Evolutionary conservation across 768 basidiomycete genomes (phyloP).

Genomic region (Asterophora lycoperdoides): DNA sequence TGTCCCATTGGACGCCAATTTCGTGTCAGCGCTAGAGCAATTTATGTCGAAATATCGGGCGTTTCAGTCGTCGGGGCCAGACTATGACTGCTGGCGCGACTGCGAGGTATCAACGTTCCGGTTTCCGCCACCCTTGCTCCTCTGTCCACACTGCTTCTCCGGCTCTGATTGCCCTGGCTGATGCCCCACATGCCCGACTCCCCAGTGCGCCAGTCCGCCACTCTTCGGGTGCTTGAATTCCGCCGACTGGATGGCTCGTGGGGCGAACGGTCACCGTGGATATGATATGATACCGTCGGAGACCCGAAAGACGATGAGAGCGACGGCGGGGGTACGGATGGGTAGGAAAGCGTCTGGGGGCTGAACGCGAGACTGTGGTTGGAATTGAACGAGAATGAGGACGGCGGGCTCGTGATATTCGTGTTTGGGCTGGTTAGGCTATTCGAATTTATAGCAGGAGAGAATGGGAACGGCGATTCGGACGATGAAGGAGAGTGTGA

Average conservation of each 20-base stretch:
- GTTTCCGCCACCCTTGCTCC: constrained; percentile 70
- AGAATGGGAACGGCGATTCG: constrained; percentile 66
- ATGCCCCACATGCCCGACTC: constrained; percentile 31
- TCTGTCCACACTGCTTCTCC: constrained; percentile 56
- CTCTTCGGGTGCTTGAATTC: constrained; percentile 41
- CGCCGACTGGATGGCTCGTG: constrained; percentile 52
- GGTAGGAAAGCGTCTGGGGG: constrained; percentile 59
- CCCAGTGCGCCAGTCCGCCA: constrained; percentile 30
- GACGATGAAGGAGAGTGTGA: constrained; percentile 65
- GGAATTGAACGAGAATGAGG: constrained; percentile 50
- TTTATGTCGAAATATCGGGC: constrained; percentile 13
- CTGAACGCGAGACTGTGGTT: constrained; percentile 33
- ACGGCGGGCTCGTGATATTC: constrained; percentile 70
- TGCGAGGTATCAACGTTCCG: constrained; percentile 49
- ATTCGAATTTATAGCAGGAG: constrained; percentile 50
- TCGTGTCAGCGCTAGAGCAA: too few species aligned
- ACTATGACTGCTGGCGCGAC: constrained; percentile 45
- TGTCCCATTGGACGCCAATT: background rate
- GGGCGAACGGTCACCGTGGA: constrained; percentile 47
- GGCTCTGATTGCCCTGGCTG: constrained; percentile 37
- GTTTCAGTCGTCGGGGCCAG: constrained; percentile 30
- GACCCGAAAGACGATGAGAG: constrained; percentile 77
- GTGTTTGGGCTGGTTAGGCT: constrained; percentile 59
- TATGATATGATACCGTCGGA: constrained; percentile 47
- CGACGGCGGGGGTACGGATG: constrained; percentile 80